phyloP scores from a whole-genome alignment of 2,329 filamentous ascomycete genomes.

The Aschersonia sp. region DNA sequence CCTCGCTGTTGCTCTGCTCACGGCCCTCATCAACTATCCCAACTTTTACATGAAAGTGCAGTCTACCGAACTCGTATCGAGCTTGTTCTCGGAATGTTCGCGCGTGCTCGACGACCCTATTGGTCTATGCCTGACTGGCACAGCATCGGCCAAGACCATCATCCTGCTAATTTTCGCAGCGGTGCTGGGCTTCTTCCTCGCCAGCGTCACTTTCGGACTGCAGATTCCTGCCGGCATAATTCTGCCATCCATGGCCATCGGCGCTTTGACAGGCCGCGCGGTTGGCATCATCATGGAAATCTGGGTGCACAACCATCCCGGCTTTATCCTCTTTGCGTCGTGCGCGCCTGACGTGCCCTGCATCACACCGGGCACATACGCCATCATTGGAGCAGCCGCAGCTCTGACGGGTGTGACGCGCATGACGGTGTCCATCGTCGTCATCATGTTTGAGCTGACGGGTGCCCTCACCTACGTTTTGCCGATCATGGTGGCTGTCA shows the following conservation, averaged over 20 bases:
- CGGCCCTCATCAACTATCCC: slow-evolving; percentile 83
- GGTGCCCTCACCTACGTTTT: slow-evolving; percentile 92
- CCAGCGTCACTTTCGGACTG: slow-evolving; percentile 80
- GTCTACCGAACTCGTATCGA: slow-evolving; percentile 78
- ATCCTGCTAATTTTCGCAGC: slow-evolving; percentile 71
- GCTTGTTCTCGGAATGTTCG: slow-evolving; percentile 82
- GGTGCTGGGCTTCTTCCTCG: slow-evolving; percentile 69
- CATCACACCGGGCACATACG: slow-evolving; percentile 88
- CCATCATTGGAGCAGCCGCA: slow-evolving; percentile 87
- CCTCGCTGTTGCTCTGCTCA: slow-evolving; percentile 61
- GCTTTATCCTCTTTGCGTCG: slow-evolving; percentile 63
- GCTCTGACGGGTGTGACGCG: slow-evolving; percentile 87
- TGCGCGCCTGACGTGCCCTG: slow-evolving; percentile 81
- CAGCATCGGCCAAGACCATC: slow-evolving; percentile 69
- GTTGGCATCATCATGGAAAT: slow-evolving; percentile 83
- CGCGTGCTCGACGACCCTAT: slow-evolving; percentile 73
- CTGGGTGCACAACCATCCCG: slow-evolving; percentile 65
- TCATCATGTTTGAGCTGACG: slow-evolving; percentile 98
- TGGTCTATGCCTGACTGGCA: slow-evolving; percentile 77
- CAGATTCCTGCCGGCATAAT: slow-evolving; percentile 94
- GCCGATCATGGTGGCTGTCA: slow-evolving; percentile 97
- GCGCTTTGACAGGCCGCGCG: slow-evolving; percentile 77
- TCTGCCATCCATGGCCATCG: slow-evolving; percentile 89
- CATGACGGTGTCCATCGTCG: slow-evolving; percentile 95
- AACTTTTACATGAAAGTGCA: slow-evolving; percentile 95